A percentile compares a stretch with the other conserved stretches of the same genome.
phyloP scores from a whole-genome alignment of 2,329 filamentous ascomycete species.

The Endothia cerciana region DNA sequence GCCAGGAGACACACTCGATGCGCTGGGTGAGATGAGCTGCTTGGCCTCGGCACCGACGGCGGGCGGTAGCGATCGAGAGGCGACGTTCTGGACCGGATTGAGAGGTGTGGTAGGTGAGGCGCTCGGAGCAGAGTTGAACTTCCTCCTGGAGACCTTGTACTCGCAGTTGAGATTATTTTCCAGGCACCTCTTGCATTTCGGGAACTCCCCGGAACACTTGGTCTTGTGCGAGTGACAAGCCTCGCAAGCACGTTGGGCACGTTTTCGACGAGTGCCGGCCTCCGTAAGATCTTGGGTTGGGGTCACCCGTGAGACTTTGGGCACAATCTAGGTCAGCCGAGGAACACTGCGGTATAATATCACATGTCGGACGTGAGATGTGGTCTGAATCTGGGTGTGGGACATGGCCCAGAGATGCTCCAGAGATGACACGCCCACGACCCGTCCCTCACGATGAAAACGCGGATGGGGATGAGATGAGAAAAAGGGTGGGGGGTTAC shows the following conservation, averaged over 20 bases:
- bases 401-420: neutral
- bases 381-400: neutral
- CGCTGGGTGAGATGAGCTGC: conserved; percentile 9
- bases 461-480: neutral
- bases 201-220: conserved; percentile 47
- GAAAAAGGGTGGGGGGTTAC: neutral
- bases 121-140: conserved; percentile 40
- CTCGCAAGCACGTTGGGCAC: conserved; percentile 47
- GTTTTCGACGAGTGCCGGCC: conserved; percentile 46
- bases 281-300: conserved; percentile 47
- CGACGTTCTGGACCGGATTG: conserved; percentile 8
- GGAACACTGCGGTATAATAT: neutral
- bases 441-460: neutral
- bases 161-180: conserved; percentile 42
- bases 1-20: conserved; percentile 16
- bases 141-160: conserved; percentile 45
- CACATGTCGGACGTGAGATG: conserved; percentile 2
- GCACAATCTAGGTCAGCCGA: conserved; percentile 5
- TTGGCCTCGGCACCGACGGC: conserved; percentile 9
- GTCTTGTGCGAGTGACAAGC: conserved; percentile 49
- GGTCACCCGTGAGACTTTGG: conserved; percentile 42
- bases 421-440: neutral
- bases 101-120: conserved; percentile 15
- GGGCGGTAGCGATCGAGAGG: conserved; percentile 9
- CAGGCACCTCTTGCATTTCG: conserved; percentile 45